phyloP scores from a whole-genome alignment of 371 early-diverging fungal genomes.

The Mortierella sp. region DNA sequence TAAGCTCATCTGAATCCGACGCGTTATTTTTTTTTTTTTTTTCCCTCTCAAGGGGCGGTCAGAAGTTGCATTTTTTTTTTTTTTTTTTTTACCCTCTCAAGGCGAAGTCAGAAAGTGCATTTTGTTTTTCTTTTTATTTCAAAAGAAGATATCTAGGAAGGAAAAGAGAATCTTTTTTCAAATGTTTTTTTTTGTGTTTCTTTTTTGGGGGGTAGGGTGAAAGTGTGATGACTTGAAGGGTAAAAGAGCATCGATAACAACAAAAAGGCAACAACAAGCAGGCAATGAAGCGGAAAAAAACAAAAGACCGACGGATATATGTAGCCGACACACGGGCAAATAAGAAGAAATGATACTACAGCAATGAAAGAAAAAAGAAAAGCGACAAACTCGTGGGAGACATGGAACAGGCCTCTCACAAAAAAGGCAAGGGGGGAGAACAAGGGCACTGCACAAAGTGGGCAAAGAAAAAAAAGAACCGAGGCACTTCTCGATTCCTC shows the following conservation, averaged over 20 bases:
- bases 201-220: background rate
- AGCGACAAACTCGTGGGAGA: constrained; percentile 6
- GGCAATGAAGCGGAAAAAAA: background rate
- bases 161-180: background rate
- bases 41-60: no score
- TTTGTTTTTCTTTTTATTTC: background rate
- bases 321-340: no score
- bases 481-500: background rate
- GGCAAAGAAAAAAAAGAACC: background rate
- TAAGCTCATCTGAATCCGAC: background rate
- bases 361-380: background rate
- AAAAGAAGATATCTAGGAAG: background rate
- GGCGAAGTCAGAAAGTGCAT: background rate
- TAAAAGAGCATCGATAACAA: constrained; percentile 42
- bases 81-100: no score
- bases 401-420: background rate
- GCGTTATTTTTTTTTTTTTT: background rate
- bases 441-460: no score
- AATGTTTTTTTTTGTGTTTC: constrained; percentile 11
- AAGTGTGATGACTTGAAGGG: background rate
- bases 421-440: background rate
- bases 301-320: background rate
- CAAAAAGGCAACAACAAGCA: background rate
- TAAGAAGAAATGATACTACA: background rate
- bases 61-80: background rate